phyloP scores from a whole-genome alignment of 768 basidiomycete genomes.

The Leccinum disarticulatum region DNA sequence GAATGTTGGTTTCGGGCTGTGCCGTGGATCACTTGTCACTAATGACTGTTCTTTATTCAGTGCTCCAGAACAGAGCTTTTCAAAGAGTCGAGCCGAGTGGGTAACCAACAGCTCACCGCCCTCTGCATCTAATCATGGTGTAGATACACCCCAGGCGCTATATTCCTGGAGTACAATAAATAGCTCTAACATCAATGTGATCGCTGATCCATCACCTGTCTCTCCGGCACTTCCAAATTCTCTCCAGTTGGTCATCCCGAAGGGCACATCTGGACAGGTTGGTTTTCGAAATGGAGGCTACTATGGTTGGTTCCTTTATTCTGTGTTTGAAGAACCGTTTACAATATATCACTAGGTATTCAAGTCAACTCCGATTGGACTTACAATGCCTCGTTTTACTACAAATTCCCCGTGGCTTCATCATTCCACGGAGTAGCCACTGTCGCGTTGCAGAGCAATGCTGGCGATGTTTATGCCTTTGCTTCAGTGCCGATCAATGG shows the following conservation, averaged over 20 bases:
- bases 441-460: constrained; percentile 46
- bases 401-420: constrained; percentile 48
- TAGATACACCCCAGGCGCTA: constrained; percentile 49
- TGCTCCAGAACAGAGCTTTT: constrained; percentile 68
- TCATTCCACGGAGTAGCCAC: constrained; percentile 40
- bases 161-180: constrained; percentile 53
- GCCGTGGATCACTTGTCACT: neutral
- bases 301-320: constrained; percentile 40
- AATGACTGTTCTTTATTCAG: constrained; percentile 29
- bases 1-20: constrained; percentile 42
- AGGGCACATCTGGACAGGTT: constrained; percentile 37
- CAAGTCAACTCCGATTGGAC: constrained; percentile 49
- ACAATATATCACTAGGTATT: constrained; percentile 43
- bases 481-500: constrained; percentile 39
- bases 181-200: constrained; percentile 44
- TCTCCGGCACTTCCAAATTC: constrained; percentile 64
- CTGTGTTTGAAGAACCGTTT: neutral
- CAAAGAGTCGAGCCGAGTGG: constrained; percentile 58
- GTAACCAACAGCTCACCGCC: neutral
- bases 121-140: neutral
- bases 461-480: constrained; percentile 45
- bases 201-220: constrained; percentile 50
- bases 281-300: constrained; percentile 62
- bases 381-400: constrained; percentile 62
- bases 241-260: constrained; percentile 48